Conservation (phyloP, 805 yeast species). For the Monosporozyma servazzii region DNA sequence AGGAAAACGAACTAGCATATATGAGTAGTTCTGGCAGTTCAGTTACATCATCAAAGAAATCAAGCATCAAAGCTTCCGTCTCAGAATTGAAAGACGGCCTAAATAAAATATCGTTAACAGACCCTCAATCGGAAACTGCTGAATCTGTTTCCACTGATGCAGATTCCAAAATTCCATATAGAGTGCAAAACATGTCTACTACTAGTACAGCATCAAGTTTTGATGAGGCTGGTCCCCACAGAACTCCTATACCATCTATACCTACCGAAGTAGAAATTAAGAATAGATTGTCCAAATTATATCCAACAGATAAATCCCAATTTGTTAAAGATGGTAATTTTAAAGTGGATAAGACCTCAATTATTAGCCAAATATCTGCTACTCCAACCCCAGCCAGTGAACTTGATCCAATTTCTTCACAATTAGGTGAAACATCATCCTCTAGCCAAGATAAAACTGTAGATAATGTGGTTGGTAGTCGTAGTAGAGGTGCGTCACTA, state of each 20-base stretch:
- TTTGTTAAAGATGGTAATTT: conserved; percentile 30
- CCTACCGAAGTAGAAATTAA: conserved; percentile 16
- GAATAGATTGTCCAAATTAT: conserved; percentile 22
- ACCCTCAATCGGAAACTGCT: not conserved
- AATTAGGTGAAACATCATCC: not conserved
- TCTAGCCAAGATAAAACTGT: not conserved
- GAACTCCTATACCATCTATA: not conserved
- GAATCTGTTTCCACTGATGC: not conserved
- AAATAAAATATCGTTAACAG: not conserved
- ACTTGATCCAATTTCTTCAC: not conserved
- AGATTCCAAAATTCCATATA: conserved; percentile 1
- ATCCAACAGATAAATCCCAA: conserved; percentile 25
- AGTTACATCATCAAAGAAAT: conserved; percentile 20
- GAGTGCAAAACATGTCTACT: not conserved
- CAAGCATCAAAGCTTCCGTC: conserved; percentile 17
- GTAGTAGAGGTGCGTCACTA: not conserved
- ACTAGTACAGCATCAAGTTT: not conserved
- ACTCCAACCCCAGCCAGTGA: conserved; percentile 5
- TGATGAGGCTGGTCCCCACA: not conserved
- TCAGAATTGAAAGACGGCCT: conserved; percentile 11
- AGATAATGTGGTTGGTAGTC: not conserved
- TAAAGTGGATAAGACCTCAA: conserved; percentile 25
- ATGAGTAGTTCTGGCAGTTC: conserved; percentile 24
- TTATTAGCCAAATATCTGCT: conserved; percentile 24
- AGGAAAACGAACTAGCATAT: conserved; percentile 30